Evolutionary conservation across 257 asterid species (phyloP), one percentile per base, ranked within the genome.

Genomic region (Scutellaria minor): DNA sequence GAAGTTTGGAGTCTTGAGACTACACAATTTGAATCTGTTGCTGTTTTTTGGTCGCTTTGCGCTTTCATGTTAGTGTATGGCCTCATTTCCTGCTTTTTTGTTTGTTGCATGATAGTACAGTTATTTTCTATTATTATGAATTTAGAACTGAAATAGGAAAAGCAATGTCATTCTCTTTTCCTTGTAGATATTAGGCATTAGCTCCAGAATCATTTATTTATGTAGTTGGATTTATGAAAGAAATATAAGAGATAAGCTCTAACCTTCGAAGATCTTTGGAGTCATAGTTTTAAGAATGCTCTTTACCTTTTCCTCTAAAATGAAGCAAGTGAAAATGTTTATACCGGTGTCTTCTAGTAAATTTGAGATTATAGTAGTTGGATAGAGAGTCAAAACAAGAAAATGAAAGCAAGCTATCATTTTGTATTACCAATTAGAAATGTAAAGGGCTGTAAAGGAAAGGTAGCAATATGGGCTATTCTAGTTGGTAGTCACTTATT

Each of bases 11-110:
- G 52, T 8, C 6, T 47, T 11, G 5, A 37, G 50, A 27, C 64
- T 68, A 15, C 50, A 24, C 12, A 78, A 81, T 78, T 6, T 45
- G 41, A 57, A 60, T 66, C 57, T 31, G 48, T 9, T n/a, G 22
- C 14, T 20, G n/a, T 8, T 64, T 13, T 9, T 5, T 59, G 39
- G 13, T 4, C 22, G 22, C 5, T 67, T 10, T 72, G 48, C 31
- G 69, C 42, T 60, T 52, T 53, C 50, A 51, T 58, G 5, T 18
- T 66, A 7, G 57, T 14, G 22, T 37, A 11, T 14, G 27, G 0
- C 11, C 13, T 11, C 37, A 14, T 56, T 61, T 47, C 8, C 64
- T 59, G 22, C 15, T 54, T 54, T 2, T 68, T 71, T 27, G 2
- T 31, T 5, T 69, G 61, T 8, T 35, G 57, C 42, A 12, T 77